Evolutionary conservation across 352 stramenopile species (phyloP).

Genomic region (Phytophthora palmivora): DNA sequence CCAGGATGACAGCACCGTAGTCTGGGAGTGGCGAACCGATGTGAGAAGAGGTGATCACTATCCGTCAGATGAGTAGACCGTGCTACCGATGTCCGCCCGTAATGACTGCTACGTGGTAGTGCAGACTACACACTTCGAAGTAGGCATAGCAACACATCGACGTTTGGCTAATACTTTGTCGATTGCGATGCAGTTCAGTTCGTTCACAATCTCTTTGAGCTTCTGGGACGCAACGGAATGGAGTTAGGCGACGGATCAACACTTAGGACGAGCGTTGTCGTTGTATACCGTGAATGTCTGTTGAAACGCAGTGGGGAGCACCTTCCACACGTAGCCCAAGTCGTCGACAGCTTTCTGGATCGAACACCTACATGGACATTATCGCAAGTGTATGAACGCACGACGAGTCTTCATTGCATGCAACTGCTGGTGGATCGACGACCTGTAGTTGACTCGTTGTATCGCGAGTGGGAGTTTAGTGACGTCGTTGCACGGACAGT

Average conservation of each 20-base stretch:
- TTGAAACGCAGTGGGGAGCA: conserved; percentile 24
- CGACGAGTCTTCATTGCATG: conserved; percentile 31
- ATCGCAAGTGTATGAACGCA: conserved; percentile 17
- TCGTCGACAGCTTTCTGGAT: conserved; percentile 22
- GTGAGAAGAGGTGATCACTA: no score
- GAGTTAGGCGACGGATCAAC: neutral
- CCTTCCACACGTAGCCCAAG: conserved; percentile 20
- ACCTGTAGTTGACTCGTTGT: conserved; percentile 6
- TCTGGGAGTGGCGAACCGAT: conserved; percentile 5
- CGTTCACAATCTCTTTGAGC: conserved; percentile 26
- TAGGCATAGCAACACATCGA: conserved; percentile 3
- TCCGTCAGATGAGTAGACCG: no score
- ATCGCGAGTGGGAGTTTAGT: conserved; percentile 29
- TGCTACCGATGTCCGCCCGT: conserved; percentile 3
- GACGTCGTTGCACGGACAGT: conserved; percentile 8
- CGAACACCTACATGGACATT: conserved; percentile 9
- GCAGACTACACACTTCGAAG: conserved; percentile 10
- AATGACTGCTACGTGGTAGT: conserved; percentile 7
- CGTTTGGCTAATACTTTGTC: no score
- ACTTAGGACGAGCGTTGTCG: conserved; percentile 25
- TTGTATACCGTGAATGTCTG: conserved; percentile 29
- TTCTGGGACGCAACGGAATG: conserved; percentile 7
- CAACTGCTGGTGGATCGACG: conserved; percentile 15
- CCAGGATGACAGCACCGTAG: conserved; percentile 12
- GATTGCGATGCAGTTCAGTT: conserved; percentile 4